Evolutionary conservation across 129 eudicot genomes (phyloP).

Genomic region (Sambucus nigra): DNA sequence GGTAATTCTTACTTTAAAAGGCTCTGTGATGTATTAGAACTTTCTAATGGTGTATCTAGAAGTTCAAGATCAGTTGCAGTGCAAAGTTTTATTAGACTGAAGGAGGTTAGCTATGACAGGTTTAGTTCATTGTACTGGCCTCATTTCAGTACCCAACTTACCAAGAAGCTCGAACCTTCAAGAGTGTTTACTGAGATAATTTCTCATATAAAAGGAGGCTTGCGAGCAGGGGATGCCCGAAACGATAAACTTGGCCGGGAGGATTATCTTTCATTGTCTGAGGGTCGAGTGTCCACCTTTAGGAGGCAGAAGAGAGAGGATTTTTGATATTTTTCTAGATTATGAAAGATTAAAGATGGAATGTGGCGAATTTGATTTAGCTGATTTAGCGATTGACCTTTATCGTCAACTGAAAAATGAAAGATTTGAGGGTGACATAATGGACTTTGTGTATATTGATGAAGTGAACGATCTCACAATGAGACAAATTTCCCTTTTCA

Average conservation of each 20-base stretch:
- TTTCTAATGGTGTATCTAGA: no score
- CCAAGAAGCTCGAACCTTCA: slow-evolving; percentile 52
- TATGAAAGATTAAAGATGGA: slow-evolving; percentile 56
- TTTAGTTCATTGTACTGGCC: slow-evolving; percentile 59
- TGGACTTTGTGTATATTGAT: slow-evolving; percentile 73
- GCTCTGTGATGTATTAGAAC: slow-evolving; percentile 19
- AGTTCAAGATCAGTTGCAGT: slow-evolving; percentile 30
- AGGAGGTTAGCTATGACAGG: slow-evolving; percentile 48
- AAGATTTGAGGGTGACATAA: slow-evolving; percentile 35
- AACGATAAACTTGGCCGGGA: slow-evolving; percentile 20
- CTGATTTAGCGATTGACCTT: slow-evolving; percentile 71
- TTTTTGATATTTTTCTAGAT: slow-evolving; percentile 37
- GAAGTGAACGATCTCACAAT: slow-evolving; percentile 80
- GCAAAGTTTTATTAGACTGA: slow-evolving; percentile 34
- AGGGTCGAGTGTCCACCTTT: slow-evolving; percentile 38
- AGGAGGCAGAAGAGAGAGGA: slow-evolving; percentile 28
- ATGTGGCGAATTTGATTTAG: slow-evolving; percentile 57
- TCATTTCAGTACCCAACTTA: slow-evolving; percentile 39
- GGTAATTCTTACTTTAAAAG: slow-evolving; percentile 55
- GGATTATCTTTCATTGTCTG: slow-evolving; percentile 44
- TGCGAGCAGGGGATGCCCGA: slow-evolving; percentile 20
- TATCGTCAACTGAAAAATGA: slow-evolving; percentile 39
- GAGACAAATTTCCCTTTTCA: slow-evolving; percentile 65
- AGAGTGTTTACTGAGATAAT: slow-evolving; percentile 68
- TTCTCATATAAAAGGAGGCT: slow-evolving; percentile 69